Base-by-base conservation (phyloP, 2,329 filamentous ascomycete species). In the Pseudocercospora musae region DNA sequence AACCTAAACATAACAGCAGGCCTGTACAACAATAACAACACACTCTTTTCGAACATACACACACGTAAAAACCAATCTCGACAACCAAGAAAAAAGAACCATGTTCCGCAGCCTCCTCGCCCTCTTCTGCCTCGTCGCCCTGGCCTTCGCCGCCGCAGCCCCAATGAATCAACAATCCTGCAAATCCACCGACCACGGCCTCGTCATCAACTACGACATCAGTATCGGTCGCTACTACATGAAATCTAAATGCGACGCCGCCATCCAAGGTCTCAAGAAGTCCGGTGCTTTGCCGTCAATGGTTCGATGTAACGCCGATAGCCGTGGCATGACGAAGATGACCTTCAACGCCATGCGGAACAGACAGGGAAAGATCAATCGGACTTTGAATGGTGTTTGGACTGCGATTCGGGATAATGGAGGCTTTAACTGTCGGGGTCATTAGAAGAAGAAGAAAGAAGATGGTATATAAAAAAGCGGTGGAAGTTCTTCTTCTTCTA, bases 131-230 rank as follows among this genome's bases (percentile, higher is more conserved):
- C 15, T 52, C 48, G 8, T 52, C 1, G 48, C 48, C 48, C 21
- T 52, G 10, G 48, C 48, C 48, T 18, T 52, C 23, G 48, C 23
- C 48, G 23, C 10, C 20, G 23, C 48, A 1, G 48, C 25, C 11
- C 48, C 48, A 5, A 52, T 52, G 48, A 52, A 52, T 25, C 48
- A 52, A 13, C 48, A 52, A 52, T 52, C 48, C 48, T 52, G 48
- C 48, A 52, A 27, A 25, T 23, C 48, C 23, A 25, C 15, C 15
- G 15, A 25, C 23, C 25, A 52, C 48, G 48, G 48, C 8, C 25
- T 52, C 25, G 48, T 52, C 11, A 29, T 52, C 23, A 52, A 52
- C 25, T 52, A 52, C 48, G 21, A 52, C 21, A 52, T 52, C 48
- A 27, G 15, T 15, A 52, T 52, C 48, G 48, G 48, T 15, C 48